Evolutionary conservation across 305 asterid genomes (phyloP).

Genomic region (Solanum hybrid): DNA sequence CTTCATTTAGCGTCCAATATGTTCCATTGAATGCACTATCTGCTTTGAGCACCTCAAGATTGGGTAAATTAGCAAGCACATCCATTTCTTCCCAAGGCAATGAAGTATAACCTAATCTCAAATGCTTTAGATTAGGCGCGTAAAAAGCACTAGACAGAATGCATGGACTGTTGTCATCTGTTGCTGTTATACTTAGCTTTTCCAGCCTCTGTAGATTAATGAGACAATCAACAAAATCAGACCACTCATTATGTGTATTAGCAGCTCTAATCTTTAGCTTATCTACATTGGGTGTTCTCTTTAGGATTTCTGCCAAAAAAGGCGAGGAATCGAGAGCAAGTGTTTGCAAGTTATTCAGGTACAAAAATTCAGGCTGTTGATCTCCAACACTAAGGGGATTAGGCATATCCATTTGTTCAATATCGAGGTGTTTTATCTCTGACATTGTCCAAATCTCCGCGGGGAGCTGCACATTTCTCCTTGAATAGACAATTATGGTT

Average conservation of each 20-base stretch:
- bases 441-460: constrained; percentile 3
- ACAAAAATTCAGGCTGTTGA: background rate
- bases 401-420: constrained; percentile 5
- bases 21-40: background rate
- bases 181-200: background rate
- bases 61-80: background rate
- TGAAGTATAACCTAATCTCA: background rate
- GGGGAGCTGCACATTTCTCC: background rate
- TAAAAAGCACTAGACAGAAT: background rate
- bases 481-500: background rate
- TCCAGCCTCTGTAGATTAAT: background rate
- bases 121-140: background rate
- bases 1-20: background rate
- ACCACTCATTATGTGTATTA: background rate
- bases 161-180: accelerated
- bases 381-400: background rate
- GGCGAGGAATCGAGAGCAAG: background rate
- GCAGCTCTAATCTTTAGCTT: background rate
- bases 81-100: background rate
- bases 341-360: constrained; percentile 3
- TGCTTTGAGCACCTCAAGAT: background rate
- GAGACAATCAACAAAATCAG: background rate
- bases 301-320: background rate
- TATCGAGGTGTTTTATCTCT: constrained; percentile 10
- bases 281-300: constrained; percentile 8